Evolutionary conservation across 441 rosid genomes (phyloP), one percentile per base, ranked within the genome.

Genomic region (Gossypium lobatum): DNA sequence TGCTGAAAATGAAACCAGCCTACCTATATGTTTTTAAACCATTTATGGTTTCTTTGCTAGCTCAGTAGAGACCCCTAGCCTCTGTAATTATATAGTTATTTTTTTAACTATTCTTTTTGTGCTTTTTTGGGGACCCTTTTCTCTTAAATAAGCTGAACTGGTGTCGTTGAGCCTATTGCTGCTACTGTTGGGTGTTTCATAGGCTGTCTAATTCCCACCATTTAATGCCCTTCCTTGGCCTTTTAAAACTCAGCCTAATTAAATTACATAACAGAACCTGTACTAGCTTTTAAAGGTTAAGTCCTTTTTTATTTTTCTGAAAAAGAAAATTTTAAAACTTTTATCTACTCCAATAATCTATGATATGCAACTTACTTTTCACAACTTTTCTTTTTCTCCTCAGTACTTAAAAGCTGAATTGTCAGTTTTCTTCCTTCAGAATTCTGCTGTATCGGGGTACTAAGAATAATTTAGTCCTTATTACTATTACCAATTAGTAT

Each of bases 161-260:
- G 1, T 25, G 37, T 25, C 1, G 64, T 26, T 59, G 39, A 25
- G 64, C 16, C 63, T 23, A 58, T 58, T 25, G 26, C 34, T 23
- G 26, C 16, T 34, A 37, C 48, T 59, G 61, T 23, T 58, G n/a
- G 48, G 76, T 50, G 74, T 73, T 75, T 57, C 55, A 46, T 71
- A 72, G 62, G 7, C 31, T 25, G 37, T 25, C 34, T 25, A 58
- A 58, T 58, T 58, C 37, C 23, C 59, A 9, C 55, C 78, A 78
- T 81, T 69, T 64, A 73, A 62, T 75, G 77, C 71, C 25, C 53
- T n/a, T 2, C 23, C 13, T 25, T 25, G 31, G 57, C 71, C 59
- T 73, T 69, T 50, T 73, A 77, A 17, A 11, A 10, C 16, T 26
- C 17, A 48, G 54, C 72, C 23, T 54, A 76, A 50, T 64, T 64